phyloP scores from a whole-genome alignment of 768 basidiomycete species.

The Amanita inopinata region DNA sequence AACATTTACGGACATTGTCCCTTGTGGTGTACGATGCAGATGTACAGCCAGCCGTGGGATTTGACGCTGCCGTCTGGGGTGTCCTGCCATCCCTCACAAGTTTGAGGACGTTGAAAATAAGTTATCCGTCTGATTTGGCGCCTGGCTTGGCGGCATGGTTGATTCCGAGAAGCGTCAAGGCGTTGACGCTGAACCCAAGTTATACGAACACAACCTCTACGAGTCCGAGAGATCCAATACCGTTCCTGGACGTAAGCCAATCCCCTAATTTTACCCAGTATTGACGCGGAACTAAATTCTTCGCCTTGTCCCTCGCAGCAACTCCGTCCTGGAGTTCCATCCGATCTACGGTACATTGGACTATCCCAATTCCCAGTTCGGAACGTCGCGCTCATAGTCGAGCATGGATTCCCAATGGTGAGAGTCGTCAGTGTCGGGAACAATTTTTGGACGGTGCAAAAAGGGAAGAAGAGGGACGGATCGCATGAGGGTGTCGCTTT shows the following conservation, averaged over 20 bases:
- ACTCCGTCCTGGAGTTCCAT: constrained; percentile 49
- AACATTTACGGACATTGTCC: constrained; percentile 40
- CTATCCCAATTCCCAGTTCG: constrained; percentile 39
- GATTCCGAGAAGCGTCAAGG: constrained; percentile 43
- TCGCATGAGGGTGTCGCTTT: constrained; percentile 6
- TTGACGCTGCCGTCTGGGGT: constrained; percentile 64
- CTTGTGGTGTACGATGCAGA: constrained; percentile 37
- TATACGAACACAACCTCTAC: constrained; percentile 15
- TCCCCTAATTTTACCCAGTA: too few relatives aligned
- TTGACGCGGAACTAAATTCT: neutral
- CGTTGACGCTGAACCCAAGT: constrained; percentile 39
- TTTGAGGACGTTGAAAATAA: constrained; percentile 47
- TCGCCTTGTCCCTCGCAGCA: constrained; percentile 27
- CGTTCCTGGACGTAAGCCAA: constrained; percentile 30
- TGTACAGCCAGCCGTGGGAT: constrained; percentile 45
- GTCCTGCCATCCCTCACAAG: constrained; percentile 49
- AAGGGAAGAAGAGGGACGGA: constrained; percentile 3
- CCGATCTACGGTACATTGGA: constrained; percentile 41
- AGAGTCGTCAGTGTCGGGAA: constrained; percentile 44
- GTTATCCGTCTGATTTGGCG: constrained; percentile 54
- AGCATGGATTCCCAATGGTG: constrained; percentile 54
- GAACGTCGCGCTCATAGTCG: constrained; percentile 34
- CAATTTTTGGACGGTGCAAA: constrained; percentile 43
- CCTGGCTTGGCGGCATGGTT: constrained; percentile 60
- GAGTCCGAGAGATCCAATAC: constrained; percentile 28